Evolutionary conservation across 441 rosid genomes (phyloP), one percentile per base, ranked within the genome.

Genomic region (Jatropha multifida): DNA sequence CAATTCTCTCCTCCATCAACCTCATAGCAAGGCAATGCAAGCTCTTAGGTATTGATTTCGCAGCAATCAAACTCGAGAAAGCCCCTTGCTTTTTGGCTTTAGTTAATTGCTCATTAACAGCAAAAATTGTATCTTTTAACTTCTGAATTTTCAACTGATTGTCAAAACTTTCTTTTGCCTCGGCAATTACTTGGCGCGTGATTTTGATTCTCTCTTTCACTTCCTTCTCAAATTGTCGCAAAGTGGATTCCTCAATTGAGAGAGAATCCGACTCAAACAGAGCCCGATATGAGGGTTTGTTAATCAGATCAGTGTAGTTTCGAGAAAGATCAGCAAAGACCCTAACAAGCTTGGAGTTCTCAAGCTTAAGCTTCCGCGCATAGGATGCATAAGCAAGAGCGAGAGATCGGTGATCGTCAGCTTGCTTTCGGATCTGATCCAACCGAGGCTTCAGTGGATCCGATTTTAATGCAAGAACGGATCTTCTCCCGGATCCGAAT

Each of bases 61-160:
- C 99, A 32, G 97, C 98, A 63, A 93, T 95, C 80, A 93, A 83
- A 74, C 96, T 92, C 5, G 99, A 88, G 77, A 93, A 93, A 0
- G 96, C 96, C 2, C 99, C 98, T 74, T 93, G 97, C 86, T 92
- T 95, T 83, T 95, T 92, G 0, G 99, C 97, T 54, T 90, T 95
- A 0, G 94, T 90, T 62, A 95, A 75, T 74, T 89, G 94, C 82
- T 93, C 97, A 61, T 95, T 93, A 51, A 92, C 97, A 0, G 94
- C 92, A 74, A 95, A 95, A 54, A 93, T 95, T 0, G 94, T 90
- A 67, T 93, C 99, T 69, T 95, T 95, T 40, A 95, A 79, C 86
- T 93, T 92, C 86, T 95, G 99, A 51, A 95, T 95, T 86, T 95
- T 95, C 74, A 95, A 81, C 84, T 93, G 98, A 72, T 93, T 96